Evolutionary conservation across 805 yeast genomes (phyloP), one percentile per base, ranked within the genome.

Genomic region (Blastobotrys attinorum): DNA sequence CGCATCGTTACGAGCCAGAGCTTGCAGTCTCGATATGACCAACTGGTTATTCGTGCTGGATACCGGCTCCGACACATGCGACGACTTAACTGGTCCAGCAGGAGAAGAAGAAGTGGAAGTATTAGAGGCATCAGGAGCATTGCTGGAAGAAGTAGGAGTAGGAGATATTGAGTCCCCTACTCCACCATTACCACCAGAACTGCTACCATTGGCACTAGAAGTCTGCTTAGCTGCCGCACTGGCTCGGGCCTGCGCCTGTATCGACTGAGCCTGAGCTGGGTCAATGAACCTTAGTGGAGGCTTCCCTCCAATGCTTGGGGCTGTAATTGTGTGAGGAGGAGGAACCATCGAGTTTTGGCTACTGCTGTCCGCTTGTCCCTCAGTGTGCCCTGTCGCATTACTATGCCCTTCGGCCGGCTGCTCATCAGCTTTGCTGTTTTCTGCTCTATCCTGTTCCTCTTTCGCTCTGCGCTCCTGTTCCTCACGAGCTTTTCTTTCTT

Each of bases 11-110:
- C 82, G 73, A 0, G 97, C 97, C 63, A 90, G 79, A 1, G 82
- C 70, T 56, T 89, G 89, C 56, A 90, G 71, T 53, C 87, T 84
- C 3, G 83, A 78, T 52, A 90, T 87, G 84, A 90, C 86, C 49
- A 82, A 76, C 34, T 82, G 81, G 55, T 83, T 82, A 40, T 51
- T 54, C 0, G 55, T 48, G 8, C 39, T 48, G 2, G 46, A 39
- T 2, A 37, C 32, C 3, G 48, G 48, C 34, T 37, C 47, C 11
- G 7, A 11, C 10, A 25, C 29, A 11, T 25, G 29, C 10, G 7
- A 8, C 11, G 10, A 11, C 7, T 25, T 25, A 11, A 25, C 11
- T 25, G 29, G 29, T 11, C 29, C 29, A 25, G 29, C 29, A n/a
- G n/a, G n/a, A n/a, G n/a, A n/a, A n/a, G n/a, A n/a, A n/a, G n/a